Conservation (phyloP, 2,329 filamentous ascomycete species). For the Calonectria pseudoreteaudii region DNA sequence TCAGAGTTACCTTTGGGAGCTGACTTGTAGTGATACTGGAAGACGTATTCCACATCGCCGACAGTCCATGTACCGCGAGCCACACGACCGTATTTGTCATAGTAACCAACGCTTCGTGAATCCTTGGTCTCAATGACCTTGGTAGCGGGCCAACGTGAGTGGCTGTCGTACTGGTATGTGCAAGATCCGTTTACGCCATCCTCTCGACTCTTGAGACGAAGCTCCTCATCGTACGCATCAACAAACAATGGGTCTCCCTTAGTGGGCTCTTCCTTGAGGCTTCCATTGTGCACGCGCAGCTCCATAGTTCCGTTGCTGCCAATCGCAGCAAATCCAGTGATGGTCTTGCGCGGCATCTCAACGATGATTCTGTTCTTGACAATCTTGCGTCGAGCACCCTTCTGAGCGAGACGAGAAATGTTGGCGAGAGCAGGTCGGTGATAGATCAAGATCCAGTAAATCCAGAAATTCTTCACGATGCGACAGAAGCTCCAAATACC, state of each 20-base stretch:
- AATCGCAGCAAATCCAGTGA: constrained; percentile 24
- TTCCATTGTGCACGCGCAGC: constrained; percentile 19
- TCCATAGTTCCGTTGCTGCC: constrained; percentile 22
- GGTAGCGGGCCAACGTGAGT: constrained; percentile 14
- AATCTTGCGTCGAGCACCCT: constrained; percentile 29
- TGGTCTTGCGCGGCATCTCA: constrained; percentile 24
- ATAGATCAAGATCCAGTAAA: constrained; percentile 30
- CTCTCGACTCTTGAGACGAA: constrained; percentile 20
- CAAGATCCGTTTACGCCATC: constrained; percentile 9
- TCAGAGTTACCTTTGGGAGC: constrained; percentile 28
- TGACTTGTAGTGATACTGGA: constrained; percentile 33
- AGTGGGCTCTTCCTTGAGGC: constrained; percentile 19
- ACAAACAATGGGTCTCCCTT: constrained; percentile 14
- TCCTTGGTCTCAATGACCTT: constrained; percentile 17
- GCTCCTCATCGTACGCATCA: constrained; percentile 24
- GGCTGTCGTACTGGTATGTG: constrained; percentile 26
- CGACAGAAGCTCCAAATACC: constrained; percentile 23
- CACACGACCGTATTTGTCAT: constrained; percentile 33
- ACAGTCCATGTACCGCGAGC: constrained; percentile 19
- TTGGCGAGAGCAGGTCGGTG: constrained; percentile 24
- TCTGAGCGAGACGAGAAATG: constrained; percentile 26
- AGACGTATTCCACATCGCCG: constrained; percentile 19
- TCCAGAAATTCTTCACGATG: constrained; percentile 27
- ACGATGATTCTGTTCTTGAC: constrained; percentile 21
- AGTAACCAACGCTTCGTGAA: constrained; percentile 24